Conservation (phyloP, 2,329 filamentous ascomycete genomes). For the Ophiocordyceps sinensis region DNA sequence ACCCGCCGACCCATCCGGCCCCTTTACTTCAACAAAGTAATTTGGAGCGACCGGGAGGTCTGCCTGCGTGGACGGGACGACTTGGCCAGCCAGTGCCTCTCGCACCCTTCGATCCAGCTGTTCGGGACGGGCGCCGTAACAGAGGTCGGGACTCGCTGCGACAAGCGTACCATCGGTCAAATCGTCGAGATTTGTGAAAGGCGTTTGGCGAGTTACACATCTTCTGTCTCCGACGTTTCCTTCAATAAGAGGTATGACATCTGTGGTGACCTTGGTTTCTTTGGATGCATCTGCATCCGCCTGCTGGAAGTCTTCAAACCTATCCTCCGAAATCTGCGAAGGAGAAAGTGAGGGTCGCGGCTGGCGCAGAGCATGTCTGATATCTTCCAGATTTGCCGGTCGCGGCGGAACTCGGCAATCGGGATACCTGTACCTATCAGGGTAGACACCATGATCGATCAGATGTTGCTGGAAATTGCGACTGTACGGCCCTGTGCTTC, state of each 20-base stretch:
- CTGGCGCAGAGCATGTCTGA: constrained; percentile 3
- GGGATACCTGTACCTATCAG: constrained; percentile 6
- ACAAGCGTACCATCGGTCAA: constrained; percentile 20
- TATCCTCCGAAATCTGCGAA: constrained; percentile 16
- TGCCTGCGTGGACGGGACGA: constrained; percentile 18
- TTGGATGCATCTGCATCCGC: constrained; percentile 15
- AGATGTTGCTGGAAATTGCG: constrained; percentile 8
- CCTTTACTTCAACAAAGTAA: constrained; percentile 24
- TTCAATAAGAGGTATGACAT: constrained; percentile 18
- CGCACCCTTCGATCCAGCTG: constrained; percentile 15
- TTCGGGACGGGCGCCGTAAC: constrained; percentile 16
- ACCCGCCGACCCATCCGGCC: constrained; percentile 12
- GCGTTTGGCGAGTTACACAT: constrained; percentile 15
- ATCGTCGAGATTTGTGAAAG: constrained; percentile 20
- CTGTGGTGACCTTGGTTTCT: constrained; percentile 16
- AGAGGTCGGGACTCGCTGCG: constrained; percentile 17
- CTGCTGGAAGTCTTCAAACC: constrained; percentile 15
- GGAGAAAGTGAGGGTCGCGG: constrained; percentile 18
- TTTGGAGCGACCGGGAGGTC: constrained; percentile 20
- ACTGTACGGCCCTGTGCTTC: constrained; percentile 8
- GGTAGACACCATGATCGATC: constrained; percentile 6
- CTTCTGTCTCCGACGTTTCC: constrained; percentile 9
- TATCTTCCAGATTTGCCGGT: constrained; percentile 9
- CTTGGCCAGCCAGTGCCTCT: constrained; percentile 7
- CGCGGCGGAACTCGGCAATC: constrained; percentile 4